Evolutionary conservation across 805 yeast species (phyloP), one percentile per base, ranked within the genome.

Genomic region (Saccharomyces cerevisiae): DNA sequence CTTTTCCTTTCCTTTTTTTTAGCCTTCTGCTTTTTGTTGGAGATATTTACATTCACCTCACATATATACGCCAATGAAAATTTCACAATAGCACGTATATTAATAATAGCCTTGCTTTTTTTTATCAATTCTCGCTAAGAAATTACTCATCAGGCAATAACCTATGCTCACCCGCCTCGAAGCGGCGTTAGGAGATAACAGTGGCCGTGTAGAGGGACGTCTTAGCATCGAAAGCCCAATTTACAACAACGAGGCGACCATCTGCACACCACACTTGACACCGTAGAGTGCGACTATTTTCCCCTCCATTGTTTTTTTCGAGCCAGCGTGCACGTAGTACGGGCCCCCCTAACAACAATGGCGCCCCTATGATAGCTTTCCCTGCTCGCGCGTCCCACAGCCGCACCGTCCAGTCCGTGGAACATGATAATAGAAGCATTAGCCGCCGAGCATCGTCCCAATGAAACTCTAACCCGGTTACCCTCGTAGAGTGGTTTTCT

Each of bases 361-460:
- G 43, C 43, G 13, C 22, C 10, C 11, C 24, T 5, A 21, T 21
- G 6, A 10, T 13, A 9, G 43, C 10, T n/a, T 36, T 21, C 11
- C 43, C 43, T 2, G 43, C 43, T 21, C 43, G 43, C 43, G 60
- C 59, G 48, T 66, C 68, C 68, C 68, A 66, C n/a, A 66, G 32
- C 14, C 50, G 51, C 49, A 62, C 57, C 10, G 58, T 58, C 65
- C 70, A 65, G 47, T 66, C 70, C 22, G 65, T 41, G 10, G 66
- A 60, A 17, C 60, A 54, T 2, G 68, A 62, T 24, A 62, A 30
- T 22, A 66, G 49, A 29, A 62, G 46, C 43, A 36, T 17, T 36
- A 36, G 43, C 43, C 43, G 43, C 43, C 24, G 43, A 36, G 43
- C 43, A 2, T 59, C 66, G 3, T 56, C 51, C 2, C 31, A 31